Conservation (phyloP, 192 early-diverging fungal genomes). For the Coemansia sp. region DNA sequence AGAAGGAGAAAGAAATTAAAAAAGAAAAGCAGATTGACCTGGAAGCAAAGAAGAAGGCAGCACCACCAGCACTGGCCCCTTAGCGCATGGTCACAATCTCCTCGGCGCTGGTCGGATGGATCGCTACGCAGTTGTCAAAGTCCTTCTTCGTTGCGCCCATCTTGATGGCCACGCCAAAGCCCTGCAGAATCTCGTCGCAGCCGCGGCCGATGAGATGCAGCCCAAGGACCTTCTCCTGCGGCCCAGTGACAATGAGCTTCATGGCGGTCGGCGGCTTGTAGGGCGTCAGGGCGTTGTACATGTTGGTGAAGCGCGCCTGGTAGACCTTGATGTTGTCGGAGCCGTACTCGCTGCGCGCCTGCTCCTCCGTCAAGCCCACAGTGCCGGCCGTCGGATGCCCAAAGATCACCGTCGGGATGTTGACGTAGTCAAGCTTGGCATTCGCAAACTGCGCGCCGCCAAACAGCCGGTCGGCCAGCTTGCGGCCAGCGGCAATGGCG, state of each 20-base stretch:
- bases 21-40: neutral
- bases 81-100: conserved; percentile 80
- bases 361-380: conserved; percentile 84
- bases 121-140: conserved; percentile 93
- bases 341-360: conserved; percentile 76
- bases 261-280: conserved; percentile 90
- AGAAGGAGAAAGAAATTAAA: neutral
- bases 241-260: conserved; percentile 85
- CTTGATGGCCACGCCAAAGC: conserved; percentile 94
- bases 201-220: conserved; percentile 89
- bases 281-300: conserved; percentile 82
- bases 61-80: neutral
- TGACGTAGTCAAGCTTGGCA: conserved; percentile 86
- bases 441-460: conserved; percentile 69
- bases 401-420: conserved; percentile 96
- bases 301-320: conserved; percentile 83
- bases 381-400: conserved; percentile 88
- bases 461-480: conserved; percentile 89
- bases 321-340: conserved; percentile 84
- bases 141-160: conserved; percentile 99
- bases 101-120: conserved; percentile 95
- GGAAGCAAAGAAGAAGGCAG: neutral
- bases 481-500: conserved; percentile 93
- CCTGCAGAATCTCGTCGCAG: conserved; percentile 91
- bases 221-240: conserved; percentile 96